Percentiles rank a stretch among this genome's conserved stretches.
phyloP scores from a whole-genome alignment of 2,329 filamentous ascomycete species.

The Claviceps capensis region DNA sequence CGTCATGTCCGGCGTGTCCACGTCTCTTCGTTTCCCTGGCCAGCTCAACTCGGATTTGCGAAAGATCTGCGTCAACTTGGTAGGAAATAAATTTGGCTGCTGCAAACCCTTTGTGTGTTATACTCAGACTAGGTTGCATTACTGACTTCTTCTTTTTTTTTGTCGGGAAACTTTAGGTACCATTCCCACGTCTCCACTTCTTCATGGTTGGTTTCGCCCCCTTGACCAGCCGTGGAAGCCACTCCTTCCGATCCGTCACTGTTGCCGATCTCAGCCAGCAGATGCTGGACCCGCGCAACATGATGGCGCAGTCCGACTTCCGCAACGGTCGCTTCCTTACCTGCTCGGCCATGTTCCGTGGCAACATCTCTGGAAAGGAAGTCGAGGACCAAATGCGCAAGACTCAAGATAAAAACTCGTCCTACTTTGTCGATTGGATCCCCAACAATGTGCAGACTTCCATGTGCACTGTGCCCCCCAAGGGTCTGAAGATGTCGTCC shows the following conservation, averaged over 20 bases:
- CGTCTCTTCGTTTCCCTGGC: slow-evolving; percentile 95
- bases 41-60: slow-evolving; percentile 99
- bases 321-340: slow-evolving; percentile 98
- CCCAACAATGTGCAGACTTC: slow-evolving; percentile 99
- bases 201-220: slow-evolving; percentile 99
- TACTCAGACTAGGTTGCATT: not conserved
- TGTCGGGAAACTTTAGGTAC: slow-evolving; percentile 41
- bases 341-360: slow-evolving; percentile 99
- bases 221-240: slow-evolving; percentile 68
- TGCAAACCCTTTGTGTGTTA: not conserved
- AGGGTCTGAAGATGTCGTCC: slow-evolving; percentile 95
- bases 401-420: slow-evolving; percentile 98
- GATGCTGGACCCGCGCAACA: slow-evolving; percentile 99
- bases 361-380: slow-evolving; percentile 99
- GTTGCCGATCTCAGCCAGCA: slow-evolving; percentile 98
- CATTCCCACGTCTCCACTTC: slow-evolving; percentile 99
- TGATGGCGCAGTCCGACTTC: slow-evolving; percentile 99
- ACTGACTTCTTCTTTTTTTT: not conserved
- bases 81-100: not conserved
- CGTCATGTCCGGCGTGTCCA: slow-evolving; percentile 98
- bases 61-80: slow-evolving; percentile 97
- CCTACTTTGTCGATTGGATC: slow-evolving; percentile 99
- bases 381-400: slow-evolving; percentile 99
- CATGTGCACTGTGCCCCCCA: slow-evolving; percentile 94
- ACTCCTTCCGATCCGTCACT: slow-evolving; percentile 93